Base-by-base conservation (phyloP, 2,329 filamentous ascomycete species). In the Neonectria coccinea region DNA sequence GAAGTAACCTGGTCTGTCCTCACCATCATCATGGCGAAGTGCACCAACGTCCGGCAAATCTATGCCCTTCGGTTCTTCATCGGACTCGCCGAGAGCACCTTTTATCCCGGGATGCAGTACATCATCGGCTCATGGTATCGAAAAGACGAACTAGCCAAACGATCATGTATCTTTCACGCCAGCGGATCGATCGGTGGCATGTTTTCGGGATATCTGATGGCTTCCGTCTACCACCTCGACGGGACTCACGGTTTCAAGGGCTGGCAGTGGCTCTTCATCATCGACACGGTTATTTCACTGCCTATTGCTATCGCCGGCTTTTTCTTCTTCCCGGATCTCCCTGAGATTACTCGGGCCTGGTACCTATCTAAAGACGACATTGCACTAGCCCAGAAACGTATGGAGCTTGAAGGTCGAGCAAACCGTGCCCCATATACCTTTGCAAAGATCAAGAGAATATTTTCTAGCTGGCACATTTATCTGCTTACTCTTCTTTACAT, bases 381-480 rank as follows among this genome's bases (percentile, higher is more conserved):
- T 10, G 66, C 67, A 6, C 57, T 78, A 8, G 74, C 76, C 3
- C 69, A 74, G 45, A 66, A 65, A 22, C 73, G 74, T n/a, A 76
- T 78, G 76, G 64, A 76, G 57, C 73, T 82, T 3, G 83, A 84
- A 66, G 83, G 82, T 1, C 79, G 82, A 4, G 82, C 82, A 2
- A 77, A 77, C 31, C 75, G 82, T 0, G 76, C 78, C 0, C 76
- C 77, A 0, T 83, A 77, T 62, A 82, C 79, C 0, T 74, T 73
- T 56, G 69, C 73, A 77, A 90, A 89, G 75, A 70, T 91, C 42
- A 83, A 82, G 74, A 86, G 84, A 69, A 90, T 91, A 18, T 85
- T 91, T 61, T 81, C 82, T 0, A 86, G 85, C 6, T 91, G 89
- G 89, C 89, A 89, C 66, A 86, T 91, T 1, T 91, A 89, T 59